Evolutionary conservation across 352 stramenopile species (phyloP).

Genomic region (Globisporangium paddicum): DNA sequence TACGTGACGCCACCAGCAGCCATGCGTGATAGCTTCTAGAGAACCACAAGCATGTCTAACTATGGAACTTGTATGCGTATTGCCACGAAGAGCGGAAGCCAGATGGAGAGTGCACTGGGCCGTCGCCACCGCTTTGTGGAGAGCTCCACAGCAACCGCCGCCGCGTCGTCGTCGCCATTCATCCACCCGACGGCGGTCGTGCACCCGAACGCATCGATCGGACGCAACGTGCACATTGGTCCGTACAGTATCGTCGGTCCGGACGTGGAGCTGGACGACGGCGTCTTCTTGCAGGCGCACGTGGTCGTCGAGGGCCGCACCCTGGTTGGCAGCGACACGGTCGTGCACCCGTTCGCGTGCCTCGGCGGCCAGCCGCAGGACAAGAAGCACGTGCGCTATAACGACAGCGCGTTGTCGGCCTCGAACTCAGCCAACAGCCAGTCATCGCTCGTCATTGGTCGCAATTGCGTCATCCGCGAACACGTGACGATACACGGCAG

Average conservation of each 20-base stretch:
- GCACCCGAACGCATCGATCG: slow-evolving; percentile 52
- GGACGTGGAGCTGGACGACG: slow-evolving; percentile 67
- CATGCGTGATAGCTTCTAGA: no score
- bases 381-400: slow-evolving; percentile 56
- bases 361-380: slow-evolving; percentile 74
- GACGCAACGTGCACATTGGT: slow-evolving; percentile 54
- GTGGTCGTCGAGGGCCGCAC: slow-evolving; percentile 74
- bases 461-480: slow-evolving; percentile 75
- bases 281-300: slow-evolving; percentile 63
- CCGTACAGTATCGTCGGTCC: slow-evolving; percentile 65
- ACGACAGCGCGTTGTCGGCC: neutral
- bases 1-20: slow-evolving; percentile 2
- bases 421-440: neutral
- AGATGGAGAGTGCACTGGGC: neutral
- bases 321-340: slow-evolving; percentile 41
- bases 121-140: slow-evolving; percentile 6
- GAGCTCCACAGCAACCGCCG: neutral
- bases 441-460: slow-evolving; percentile 44
- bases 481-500: slow-evolving; percentile 80
- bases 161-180: slow-evolving; percentile 8
- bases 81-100: slow-evolving; percentile 13
- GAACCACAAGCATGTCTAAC: no score
- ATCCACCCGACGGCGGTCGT: slow-evolving; percentile 72
- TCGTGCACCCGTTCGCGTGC: slow-evolving; percentile 70
- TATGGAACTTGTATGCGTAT: no score